Base-by-base conservation (phyloP, 2,329 filamentous ascomycete species). In the Fusarium equiseti region DNA sequence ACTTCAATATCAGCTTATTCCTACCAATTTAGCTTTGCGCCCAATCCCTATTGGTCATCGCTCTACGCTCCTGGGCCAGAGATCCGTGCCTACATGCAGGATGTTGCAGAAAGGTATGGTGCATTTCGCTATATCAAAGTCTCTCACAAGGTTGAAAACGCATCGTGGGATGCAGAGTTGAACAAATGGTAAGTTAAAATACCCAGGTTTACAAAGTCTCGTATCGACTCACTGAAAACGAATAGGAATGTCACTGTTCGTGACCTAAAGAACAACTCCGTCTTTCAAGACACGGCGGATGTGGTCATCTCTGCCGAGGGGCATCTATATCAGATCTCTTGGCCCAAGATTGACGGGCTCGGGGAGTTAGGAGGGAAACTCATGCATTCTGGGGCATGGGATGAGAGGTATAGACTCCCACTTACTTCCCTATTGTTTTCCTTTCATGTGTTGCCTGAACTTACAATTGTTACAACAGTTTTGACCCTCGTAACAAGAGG, bases 1-100 rank as follows among this genome's bases (percentile, higher is more conserved):
- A n/a, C n/a, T n/a, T n/a, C n/a, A n/a, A n/a, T n/a, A n/a, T 42
- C 4, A 65, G 62, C 62, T n/a, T 54, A 67, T 20, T 64, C 60
- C 0, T 67, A 67, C 22, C 60, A 67, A 15, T 67, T 59, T 42
- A 46, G 35, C 2, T 67, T 67, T 44, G 64, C 54, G 9, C 55
- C 64, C 1, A 67, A 65, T 18, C 51, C 51, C 18, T 57, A 57
- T 29, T 66, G 63, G 63, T 66, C 63, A 16, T 52, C 45, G 15
- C 42, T 66, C 10, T 66, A 66, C 35, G 63, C 59, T 20, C 58
- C 63, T 27, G 58, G 51, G 7, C 45, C 51, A 38, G 63, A 66
- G 22, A 66, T 66, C 20, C 52, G 63, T 8, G 58, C 50, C 22
- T 66, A 66, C 13, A 62, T 66, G 51, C 58, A 62, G 31, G 58